Base-by-base conservation (phyloP, 2,329 filamentous ascomycete genomes). In the Hypomyces rosellus region DNA sequence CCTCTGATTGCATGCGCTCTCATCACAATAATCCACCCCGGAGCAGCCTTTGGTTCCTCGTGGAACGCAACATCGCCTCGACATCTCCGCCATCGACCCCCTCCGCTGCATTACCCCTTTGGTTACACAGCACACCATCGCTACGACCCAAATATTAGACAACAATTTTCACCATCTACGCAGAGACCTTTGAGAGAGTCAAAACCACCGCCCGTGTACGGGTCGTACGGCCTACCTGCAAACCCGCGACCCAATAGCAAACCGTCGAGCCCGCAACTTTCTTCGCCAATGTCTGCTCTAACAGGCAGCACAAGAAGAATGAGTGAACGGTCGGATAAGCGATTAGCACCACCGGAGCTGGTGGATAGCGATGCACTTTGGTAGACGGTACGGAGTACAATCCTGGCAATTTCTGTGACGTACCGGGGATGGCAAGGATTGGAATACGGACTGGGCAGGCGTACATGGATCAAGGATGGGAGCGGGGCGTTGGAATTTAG, bases 21-120 rank as follows among this genome's bases (percentile, higher is more conserved):
- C 11, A 55, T 75, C 6, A 64, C 66, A 2, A 46, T 63, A 1
- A 61, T 67, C 30, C 68, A 71, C 3, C 71, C 70, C 0, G 72
- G 71, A 0, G 54, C 57, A 6, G 68, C 67, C 0, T 74, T 75
- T 45, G 67, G 69, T 3, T 49, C 54, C 1, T 65, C 69, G 4
- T 74, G 74, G 71, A 59, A 60, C n/a, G 55, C 64, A 13, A 74
- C 70, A 2, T 69, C 69, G 2, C 66, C 70, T 1, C 58, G 47
- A 14, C 53, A 54, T 6, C 39, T 55, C 44, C 55, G 50, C 14
- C 54, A 53, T 13, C 52, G 50, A 2, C 63, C 50, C 30, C 18
- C 55, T 12, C 55, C 57, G 3, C 48, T 62, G 8, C 46, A 53
- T 16, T 48, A 57, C 13, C 37, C 55, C 5, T 57, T 49, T 36